Percentiles rank a stretch among this genome's conserved stretches.
phyloP scores from a whole-genome alignment of 2,329 filamentous ascomycete species.

The Pseudocercospora fuligena region DNA sequence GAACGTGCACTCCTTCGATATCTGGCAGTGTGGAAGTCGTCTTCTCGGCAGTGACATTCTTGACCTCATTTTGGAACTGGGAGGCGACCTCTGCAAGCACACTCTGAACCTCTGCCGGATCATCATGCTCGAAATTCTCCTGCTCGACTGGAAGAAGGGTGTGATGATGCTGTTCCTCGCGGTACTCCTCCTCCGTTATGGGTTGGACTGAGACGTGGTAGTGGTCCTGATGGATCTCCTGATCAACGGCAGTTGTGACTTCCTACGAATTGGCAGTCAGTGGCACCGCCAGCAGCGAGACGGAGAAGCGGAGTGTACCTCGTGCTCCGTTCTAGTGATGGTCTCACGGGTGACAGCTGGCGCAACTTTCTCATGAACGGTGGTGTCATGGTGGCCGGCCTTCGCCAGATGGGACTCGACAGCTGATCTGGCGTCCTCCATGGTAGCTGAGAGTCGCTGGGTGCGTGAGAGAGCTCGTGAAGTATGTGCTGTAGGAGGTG shows the following conservation, averaged over 20 bases:
- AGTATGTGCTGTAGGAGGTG: conserved; percentile 14
- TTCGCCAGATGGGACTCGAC: conserved; percentile 64
- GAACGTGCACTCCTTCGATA: conserved; percentile 65
- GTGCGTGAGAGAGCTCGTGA: conserved; percentile 16
- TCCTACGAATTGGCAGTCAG: conserved; percentile 9
- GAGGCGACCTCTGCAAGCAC: conserved; percentile 58
- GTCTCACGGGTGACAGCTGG: conserved; percentile 57
- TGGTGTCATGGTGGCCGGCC: conserved; percentile 69
- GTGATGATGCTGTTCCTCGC: conserved; percentile 66
- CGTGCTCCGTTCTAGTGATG: conserved; percentile 55
- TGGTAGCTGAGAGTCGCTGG: conserved; percentile 43
- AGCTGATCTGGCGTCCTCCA: conserved; percentile 69
- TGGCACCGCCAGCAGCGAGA: not conserved
- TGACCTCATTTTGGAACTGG: conserved; percentile 58
- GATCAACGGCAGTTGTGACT: conserved; percentile 49
- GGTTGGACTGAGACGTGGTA: conserved; percentile 73
- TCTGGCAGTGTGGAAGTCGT: conserved; percentile 55
- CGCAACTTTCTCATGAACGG: conserved; percentile 68
- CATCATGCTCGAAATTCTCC: conserved; percentile 64
- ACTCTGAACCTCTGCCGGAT: conserved; percentile 53
- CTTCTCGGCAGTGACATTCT: conserved; percentile 53
- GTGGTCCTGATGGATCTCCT: conserved; percentile 73
- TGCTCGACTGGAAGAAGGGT: conserved; percentile 63
- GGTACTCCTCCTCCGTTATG: conserved; percentile 59
- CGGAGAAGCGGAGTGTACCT: conserved; percentile 39